Base-by-base conservation (phyloP, 1,139 yeast genomes). In the Pichia sp. region DNA sequence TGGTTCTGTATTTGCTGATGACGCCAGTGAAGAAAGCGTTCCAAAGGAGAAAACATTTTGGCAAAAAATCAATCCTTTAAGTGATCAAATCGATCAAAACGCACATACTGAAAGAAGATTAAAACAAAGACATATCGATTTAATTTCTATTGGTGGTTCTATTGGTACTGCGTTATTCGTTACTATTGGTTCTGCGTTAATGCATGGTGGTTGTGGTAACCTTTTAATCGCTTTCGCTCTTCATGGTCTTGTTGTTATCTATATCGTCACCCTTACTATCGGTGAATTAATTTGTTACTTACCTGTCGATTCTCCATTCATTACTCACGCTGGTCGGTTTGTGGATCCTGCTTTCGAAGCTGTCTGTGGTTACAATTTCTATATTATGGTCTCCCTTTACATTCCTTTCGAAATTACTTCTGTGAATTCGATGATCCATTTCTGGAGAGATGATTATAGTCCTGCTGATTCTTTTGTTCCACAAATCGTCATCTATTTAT, bases 111-210 rank as follows among this genome's bases (percentile, higher is more conserved):
- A 53, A 22, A 42, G 56, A 36, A 31, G 34, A 18, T 39, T 53
- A 15, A 70, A 73, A 52, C 76, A 80, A 44, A 72, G 88, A 60
- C 86, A 81, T 59, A 81, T 85, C 45, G 86, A 85, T 56, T 76
- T 86, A 60, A 81, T 86, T 60, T 86, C 90, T 38, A 78, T 81
- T 32, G 91, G 94, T 40, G 95, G 95, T 45, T 81, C 87, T 40
- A 85, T 86, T 55, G 95, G 94, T 53, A 85, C 94, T 7, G 91
- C 87, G 46, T 66, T 81, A 24, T 73, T 85, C 70, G 84, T 86
- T 12, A 84, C 89, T 46, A 77, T 83, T 51, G 95, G 94, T 31
- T 71, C 73, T 47, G 85, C 83, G 2, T 69, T 87, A 53, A 69
- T 76, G 50, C 70, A 68, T 40, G 94, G 90, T 52, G 96, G 96